Evolutionary conservation across 1,139 yeast genomes (phyloP), one percentile per base, ranked within the genome.

Genomic region (Pichia cactophila): DNA sequence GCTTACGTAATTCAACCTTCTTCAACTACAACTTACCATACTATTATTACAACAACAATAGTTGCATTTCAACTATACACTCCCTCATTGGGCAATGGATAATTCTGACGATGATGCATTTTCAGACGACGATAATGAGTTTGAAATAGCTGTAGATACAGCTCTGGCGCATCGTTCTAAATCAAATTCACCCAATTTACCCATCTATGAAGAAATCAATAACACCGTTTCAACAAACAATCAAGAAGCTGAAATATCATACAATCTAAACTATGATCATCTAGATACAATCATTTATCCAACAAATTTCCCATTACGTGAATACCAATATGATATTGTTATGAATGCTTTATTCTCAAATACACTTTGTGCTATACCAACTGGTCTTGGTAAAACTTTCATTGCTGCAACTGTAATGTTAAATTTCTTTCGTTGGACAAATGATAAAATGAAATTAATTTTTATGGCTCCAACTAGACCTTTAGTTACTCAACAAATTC

Each of bases 381-480:
- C 99, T 0, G 99, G 99, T 57, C 73, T 90, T 64, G 99, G 99
- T 44, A 94, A 94, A 67, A 94, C 99, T 0, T 89, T 94, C 57
- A 89, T 94, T 60, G 97, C 98, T 2, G 82, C 95, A 41, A 84
- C 96, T 0, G 94, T 92, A 31, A 94, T 94, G 88, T 73, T 90
- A 50, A 94, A 94, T 62, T 94, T 78, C 68, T 81, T 78, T 58
- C 70, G 95, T 46, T 94, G 98, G 98, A 86, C 83, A 45, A 78
- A 78, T 9, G 67, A 69, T 14, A 80, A 89, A 5, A 41, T 49
- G 50, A 92, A 89, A 62, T 80, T 92, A 55, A 77, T 94, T 6
- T 94, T 94, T 63, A 83, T 92, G 83, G 98, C 99, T 0, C 99
- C 99, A 0, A 94, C 99, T 0, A 74, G 89, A 57, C 99, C 99